phyloP scores from a whole-genome alignment of 2,329 filamentous ascomycete genomes.

The Pseudocercospora ulei region DNA sequence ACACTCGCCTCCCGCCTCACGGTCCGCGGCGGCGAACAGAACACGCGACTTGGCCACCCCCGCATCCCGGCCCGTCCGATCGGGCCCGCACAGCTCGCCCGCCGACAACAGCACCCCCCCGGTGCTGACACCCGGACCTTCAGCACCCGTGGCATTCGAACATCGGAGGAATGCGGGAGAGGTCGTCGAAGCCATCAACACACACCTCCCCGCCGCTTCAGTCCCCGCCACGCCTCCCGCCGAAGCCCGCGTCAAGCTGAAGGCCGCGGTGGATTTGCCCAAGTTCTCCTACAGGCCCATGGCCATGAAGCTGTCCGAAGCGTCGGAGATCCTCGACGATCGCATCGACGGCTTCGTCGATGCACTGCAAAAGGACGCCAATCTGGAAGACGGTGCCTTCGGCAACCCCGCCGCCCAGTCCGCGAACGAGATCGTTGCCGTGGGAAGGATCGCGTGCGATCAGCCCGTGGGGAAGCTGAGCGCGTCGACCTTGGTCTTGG shows the following conservation, averaged over 20 bases:
- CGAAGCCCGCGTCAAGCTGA: constrained; percentile 72
- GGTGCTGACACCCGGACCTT: constrained; percentile 32
- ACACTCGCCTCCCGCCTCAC: constrained; percentile 38
- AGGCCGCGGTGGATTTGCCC: constrained; percentile 75
- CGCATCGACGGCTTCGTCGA: constrained; percentile 79
- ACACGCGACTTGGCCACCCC: constrained; percentile 45
- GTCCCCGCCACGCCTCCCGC: constrained; percentile 46
- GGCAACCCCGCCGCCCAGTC: constrained; percentile 78
- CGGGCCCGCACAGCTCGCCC: constrained; percentile 41
- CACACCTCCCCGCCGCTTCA: constrained; percentile 53
- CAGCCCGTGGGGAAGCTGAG: constrained; percentile 79
- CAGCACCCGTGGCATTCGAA: constrained; percentile 50
- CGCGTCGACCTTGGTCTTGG: constrained; percentile 71
- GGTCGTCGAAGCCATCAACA: constrained; percentile 72
- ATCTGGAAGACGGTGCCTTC: constrained; percentile 68
- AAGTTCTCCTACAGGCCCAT: constrained; percentile 88
- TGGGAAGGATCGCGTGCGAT: constrained; percentile 86
- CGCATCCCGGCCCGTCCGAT: constrained; percentile 40
- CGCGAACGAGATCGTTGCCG: constrained; percentile 75
- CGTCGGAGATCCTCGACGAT: constrained; percentile 88
- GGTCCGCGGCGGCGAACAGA: constrained; percentile 42
- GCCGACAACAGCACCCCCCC: constrained; percentile 36
- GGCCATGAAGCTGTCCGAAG: constrained; percentile 87
- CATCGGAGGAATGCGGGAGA: constrained; percentile 72
- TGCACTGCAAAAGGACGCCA: constrained; percentile 64